Evolutionary conservation across 805 yeast species (phyloP).

Genomic region (Yamadazyma sp.): DNA sequence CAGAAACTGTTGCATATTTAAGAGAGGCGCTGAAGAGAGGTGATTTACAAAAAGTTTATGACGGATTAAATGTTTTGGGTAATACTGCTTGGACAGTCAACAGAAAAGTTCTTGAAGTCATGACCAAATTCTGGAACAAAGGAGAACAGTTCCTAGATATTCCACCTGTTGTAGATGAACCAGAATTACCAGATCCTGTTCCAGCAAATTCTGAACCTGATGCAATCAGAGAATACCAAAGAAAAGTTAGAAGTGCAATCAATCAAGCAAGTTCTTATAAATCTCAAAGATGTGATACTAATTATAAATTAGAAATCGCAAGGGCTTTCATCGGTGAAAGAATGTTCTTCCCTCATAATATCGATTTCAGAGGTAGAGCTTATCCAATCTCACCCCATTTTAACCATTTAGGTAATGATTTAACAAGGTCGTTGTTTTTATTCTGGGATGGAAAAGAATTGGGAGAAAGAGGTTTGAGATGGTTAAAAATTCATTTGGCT

Average conservation of each 20-base stretch:
- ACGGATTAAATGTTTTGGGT: constrained; percentile 85
- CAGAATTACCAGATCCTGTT: constrained; percentile 45
- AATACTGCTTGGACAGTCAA: constrained; percentile 92
- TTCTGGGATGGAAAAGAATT: constrained; percentile 76
- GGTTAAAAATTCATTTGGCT: constrained; percentile 76
- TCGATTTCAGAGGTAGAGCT: constrained; percentile 83
- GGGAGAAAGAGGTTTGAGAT: constrained; percentile 61
- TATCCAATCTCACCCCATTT: constrained; percentile 79
- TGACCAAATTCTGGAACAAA: constrained; percentile 82
- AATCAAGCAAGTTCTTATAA: constrained; percentile 64
- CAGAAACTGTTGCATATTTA: constrained; percentile 86
- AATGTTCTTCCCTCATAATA: constrained; percentile 74
- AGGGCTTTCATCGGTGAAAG: constrained; percentile 80
- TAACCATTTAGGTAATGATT: constrained; percentile 77
- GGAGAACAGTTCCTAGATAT: constrained; percentile 73
- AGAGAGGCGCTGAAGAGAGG: constrained; percentile 77
- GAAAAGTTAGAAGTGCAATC: constrained; percentile 52
- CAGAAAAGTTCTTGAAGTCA: constrained; percentile 59
- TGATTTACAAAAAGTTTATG: constrained; percentile 62
- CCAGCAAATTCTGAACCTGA: constrained; percentile 75
- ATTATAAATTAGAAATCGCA: constrained; percentile 92
- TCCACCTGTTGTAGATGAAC: constrained; percentile 47
- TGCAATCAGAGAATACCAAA: constrained; percentile 65
- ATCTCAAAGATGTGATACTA: constrained; percentile 90
- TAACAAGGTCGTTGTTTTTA: constrained; percentile 65